Percentiles rank a stretch among this genome's conserved stretches.
Evolutionary conservation across 345 rosid genomes (phyloP).

Genomic region (Eucalyptus erythrocorys): DNA sequence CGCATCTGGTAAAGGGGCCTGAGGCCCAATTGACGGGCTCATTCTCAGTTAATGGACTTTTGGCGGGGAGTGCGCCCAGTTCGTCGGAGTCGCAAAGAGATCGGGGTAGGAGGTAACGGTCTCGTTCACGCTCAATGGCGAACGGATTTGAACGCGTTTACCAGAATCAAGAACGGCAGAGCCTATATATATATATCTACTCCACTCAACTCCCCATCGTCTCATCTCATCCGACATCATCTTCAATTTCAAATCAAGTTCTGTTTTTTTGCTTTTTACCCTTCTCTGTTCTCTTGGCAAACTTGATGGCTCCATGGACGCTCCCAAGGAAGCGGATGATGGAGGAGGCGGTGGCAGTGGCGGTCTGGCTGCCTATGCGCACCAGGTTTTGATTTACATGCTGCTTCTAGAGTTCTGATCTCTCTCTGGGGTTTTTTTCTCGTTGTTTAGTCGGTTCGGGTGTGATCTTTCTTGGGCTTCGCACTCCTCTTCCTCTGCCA

Average conservation of each 20-base stretch:
- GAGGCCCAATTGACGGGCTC: not conserved
- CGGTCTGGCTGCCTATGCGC: too few relatives aligned
- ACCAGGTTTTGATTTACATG: not conserved
- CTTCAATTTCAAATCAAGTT: not conserved
- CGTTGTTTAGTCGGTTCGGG: not conserved
- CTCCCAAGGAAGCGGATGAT: not conserved
- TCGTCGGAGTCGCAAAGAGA: not conserved
- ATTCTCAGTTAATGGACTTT: not conserved
- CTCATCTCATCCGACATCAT: not conserved
- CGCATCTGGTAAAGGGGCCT: not conserved
- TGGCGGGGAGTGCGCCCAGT: not conserved
- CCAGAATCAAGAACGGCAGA: not conserved
- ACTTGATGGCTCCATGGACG: not conserved
- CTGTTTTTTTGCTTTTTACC: not conserved
- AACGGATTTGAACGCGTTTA: not conserved
- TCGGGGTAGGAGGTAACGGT: not conserved
- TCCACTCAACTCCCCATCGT: not conserved
- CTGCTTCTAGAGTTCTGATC: not conserved
- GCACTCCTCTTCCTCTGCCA: not conserved
- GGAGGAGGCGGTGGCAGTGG: not conserved
- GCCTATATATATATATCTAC: not conserved
- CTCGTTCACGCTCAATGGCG: not conserved
- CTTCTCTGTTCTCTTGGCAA: not conserved
- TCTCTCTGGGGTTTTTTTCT: not conserved
- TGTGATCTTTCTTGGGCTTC: not conserved